Conservation (phyloP, 2,329 filamentous ascomycete species). For the Catunica adiposa region DNA sequence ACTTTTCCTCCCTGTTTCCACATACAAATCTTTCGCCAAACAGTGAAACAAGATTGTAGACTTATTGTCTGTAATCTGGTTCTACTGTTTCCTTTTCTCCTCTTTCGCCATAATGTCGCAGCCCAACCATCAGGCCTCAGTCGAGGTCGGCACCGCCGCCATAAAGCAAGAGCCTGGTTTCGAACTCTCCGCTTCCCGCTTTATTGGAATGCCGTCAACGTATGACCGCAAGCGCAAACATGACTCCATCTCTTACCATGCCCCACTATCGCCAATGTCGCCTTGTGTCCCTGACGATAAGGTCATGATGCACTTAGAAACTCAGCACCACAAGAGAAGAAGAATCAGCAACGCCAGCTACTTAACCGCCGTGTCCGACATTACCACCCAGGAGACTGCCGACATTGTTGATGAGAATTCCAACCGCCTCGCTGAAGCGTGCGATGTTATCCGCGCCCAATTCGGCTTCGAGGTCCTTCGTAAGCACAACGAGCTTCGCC, state of each 20-base stretch:
- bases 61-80: background rate
- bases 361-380: background rate
- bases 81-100: background rate
- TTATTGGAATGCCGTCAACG: background rate
- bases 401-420: background rate
- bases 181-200: constrained; percentile 5
- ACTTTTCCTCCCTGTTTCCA: background rate
- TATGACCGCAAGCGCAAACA: constrained; percentile 12
- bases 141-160: constrained; percentile 5
- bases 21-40: background rate
- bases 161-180: constrained; percentile 13
- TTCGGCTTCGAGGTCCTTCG: constrained; percentile 81
- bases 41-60: background rate
- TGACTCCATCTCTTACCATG: constrained; percentile 9
- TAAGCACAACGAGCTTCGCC: constrained; percentile 84
- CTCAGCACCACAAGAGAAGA: constrained; percentile 7
- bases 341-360: constrained; percentile 4
- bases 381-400: background rate
- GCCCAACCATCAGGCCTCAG: background rate
- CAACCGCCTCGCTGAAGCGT: constrained; percentile 2
- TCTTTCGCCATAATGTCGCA: constrained; percentile 1
- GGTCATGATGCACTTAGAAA: constrained; percentile 9
- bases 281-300: constrained; percentile 5
- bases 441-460: constrained; percentile 52
- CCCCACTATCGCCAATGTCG: constrained; percentile 11